Evolutionary conservation across 129 eudicot genomes (phyloP), one percentile per base, ranked within the genome.

Genomic region (Tagetes patula): DNA sequence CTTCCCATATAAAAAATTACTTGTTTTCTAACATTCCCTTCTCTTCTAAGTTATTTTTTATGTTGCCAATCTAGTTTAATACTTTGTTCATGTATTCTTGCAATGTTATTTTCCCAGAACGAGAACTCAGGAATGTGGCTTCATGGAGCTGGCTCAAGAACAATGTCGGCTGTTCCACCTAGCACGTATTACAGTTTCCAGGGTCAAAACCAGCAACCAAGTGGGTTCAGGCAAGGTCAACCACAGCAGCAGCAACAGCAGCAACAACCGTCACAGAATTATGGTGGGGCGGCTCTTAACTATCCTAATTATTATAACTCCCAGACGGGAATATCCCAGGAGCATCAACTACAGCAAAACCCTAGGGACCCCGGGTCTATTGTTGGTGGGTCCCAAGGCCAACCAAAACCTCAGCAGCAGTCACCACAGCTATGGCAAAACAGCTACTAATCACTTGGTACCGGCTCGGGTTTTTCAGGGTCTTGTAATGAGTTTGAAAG

Each of bases 391-490:
- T 78, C 89, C 46, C 96, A 89, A 73, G 95, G 88, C 60, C 96
- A 92, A 73, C 91, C 89, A 14, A 89, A 92, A 81, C 96, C 84
- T 69, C 80, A 89, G 75, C 96, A 92, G 79, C 96, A 89, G 82
- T 95, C 85, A 74, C 80, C 87, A 76, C 96, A 92, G 81, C 65
- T 87, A 65, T 92, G 96, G 96, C 95, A 89, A 76, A 87, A 85
- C 84, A 72, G 81, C 83, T 87, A 87, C 95, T 92, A 87, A 87
- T 84, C 81, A 8, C 40, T 11, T 27, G 41, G 10, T 69, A 63
- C 69, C 70, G 81, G 71, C 79, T 79, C 73, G 62, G 89, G 85
- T 83, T 84, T 83, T 84, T 87, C 86, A 75, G 92, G 87, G 92
- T 80, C 87, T 83, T 85, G 93, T 81, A 81, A 79, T 65, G 85